Evolutionary conservation across 2,329 filamentous ascomycete species (phyloP).

Genomic region (Septoria petroselini): DNA sequence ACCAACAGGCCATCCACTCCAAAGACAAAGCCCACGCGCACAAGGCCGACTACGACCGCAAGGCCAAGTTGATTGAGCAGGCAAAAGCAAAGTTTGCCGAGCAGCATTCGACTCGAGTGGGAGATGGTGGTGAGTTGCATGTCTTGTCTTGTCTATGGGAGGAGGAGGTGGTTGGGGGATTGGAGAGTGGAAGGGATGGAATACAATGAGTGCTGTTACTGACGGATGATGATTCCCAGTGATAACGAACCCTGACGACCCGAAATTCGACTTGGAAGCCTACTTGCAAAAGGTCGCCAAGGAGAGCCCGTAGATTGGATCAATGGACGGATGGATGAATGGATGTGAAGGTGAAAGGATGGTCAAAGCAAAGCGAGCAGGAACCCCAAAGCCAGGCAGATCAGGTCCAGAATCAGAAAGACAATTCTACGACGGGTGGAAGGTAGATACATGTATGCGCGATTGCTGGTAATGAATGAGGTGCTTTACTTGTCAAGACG

Average conservation of each 20-base stretch:
- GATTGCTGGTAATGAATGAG: too few species aligned
- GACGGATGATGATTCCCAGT: slow-evolving; percentile 46
- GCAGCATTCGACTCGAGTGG: slow-evolving; percentile 59
- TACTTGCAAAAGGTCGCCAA: slow-evolving; percentile 63
- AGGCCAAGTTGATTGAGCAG: slow-evolving; percentile 85
- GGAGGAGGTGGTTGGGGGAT: too few species aligned
- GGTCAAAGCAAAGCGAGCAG: too few species aligned
- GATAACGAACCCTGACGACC: slow-evolving; percentile 73
- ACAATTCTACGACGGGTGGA: too few species aligned
- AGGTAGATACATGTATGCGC: too few species aligned
- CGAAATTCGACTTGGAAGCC: slow-evolving; percentile 91
- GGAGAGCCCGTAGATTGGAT: slow-evolving; percentile 43
- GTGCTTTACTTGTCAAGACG: too few species aligned
- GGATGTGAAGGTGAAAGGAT: too few species aligned
- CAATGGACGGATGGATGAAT: too few species aligned
- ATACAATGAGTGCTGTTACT: slow-evolving; percentile 1
- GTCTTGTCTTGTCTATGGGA: too few species aligned
- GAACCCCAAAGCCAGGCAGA: too few species aligned
- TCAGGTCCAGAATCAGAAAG: too few species aligned
- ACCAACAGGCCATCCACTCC: slow-evolving; percentile 77
- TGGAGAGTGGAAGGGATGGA: too few species aligned
- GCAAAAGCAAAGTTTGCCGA: slow-evolving; percentile 88
- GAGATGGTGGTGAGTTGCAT: slow-evolving; percentile 37
- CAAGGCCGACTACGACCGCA: slow-evolving; percentile 82
- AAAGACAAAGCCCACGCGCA: slow-evolving; percentile 67